Evolutionary conservation across 805 yeast genomes (phyloP).

Genomic region (Hanseniaspora occidentalis): DNA sequence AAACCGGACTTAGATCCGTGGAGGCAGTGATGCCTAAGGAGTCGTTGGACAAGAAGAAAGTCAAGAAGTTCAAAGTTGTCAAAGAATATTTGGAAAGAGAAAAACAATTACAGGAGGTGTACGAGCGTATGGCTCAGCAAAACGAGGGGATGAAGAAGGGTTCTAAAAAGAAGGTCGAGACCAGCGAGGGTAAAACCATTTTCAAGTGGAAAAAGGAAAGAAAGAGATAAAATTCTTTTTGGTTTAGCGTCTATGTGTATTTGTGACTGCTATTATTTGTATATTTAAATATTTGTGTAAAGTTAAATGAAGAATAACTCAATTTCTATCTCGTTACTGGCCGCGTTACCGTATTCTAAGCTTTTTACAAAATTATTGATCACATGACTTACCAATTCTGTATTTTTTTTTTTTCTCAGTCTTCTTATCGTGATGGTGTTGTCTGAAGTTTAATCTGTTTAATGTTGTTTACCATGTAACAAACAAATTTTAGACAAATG

Average conservation of each 20-base stretch:
- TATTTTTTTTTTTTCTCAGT: too few species aligned
- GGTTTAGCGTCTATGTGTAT: background rate
- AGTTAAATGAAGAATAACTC: too few species aligned
- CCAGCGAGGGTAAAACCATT: constrained; percentile 49
- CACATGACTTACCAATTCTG: too few species aligned
- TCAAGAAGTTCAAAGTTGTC: constrained; percentile 46
- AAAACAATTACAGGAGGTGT: constrained; percentile 52
- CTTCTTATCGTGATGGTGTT: too few species aligned
- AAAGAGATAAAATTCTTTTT: constrained; percentile 34
- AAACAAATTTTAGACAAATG: too few species aligned
- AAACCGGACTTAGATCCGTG: constrained; percentile 17
- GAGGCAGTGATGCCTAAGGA: constrained; percentile 25
- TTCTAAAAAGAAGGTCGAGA: constrained; percentile 61
- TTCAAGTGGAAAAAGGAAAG: constrained; percentile 82
- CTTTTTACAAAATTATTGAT: too few species aligned
- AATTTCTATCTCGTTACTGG: too few species aligned
- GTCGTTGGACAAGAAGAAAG: constrained; percentile 37
- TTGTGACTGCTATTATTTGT: too few species aligned
- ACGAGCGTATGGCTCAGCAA: constrained; percentile 61
- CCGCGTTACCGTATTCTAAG: too few species aligned
- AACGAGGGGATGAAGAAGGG: constrained; percentile 88
- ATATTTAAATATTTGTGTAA: too few species aligned
- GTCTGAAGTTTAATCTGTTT: too few species aligned
- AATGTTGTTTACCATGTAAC: too few species aligned
- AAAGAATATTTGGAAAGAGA: constrained; percentile 61